phyloP scores from a whole-genome alignment of 441 rosid species.

The Arabidopsis lyrata region DNA sequence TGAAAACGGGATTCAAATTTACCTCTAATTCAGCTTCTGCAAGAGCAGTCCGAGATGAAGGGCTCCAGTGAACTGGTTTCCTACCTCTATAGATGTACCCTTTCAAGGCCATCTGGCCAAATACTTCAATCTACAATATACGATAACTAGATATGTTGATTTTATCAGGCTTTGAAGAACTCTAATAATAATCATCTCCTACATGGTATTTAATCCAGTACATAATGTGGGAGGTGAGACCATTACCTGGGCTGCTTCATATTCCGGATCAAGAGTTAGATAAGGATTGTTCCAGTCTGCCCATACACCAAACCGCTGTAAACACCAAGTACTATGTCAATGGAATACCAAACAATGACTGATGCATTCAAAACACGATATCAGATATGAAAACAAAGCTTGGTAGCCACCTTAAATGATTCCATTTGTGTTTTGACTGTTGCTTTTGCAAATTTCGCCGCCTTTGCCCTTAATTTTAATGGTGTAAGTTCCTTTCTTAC shows the following conservation, averaged over 20 bases:
- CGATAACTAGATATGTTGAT: constrained; percentile 29
- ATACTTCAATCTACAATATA: constrained; percentile 82
- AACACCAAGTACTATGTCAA: constrained; percentile 33
- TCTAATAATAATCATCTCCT: constrained; percentile 23
- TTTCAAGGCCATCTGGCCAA: constrained; percentile 88
- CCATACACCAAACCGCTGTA: constrained; percentile 98
- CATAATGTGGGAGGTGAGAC: constrained; percentile 34
- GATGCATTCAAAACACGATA: constrained; percentile 20
- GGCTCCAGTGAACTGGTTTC: constrained; percentile 99
- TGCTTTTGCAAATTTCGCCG: constrained; percentile 92
- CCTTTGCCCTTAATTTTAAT: constrained; percentile 86
- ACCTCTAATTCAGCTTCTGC: constrained; percentile 99
- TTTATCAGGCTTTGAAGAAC: constrained; percentile 28
- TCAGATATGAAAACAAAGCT: not conserved
- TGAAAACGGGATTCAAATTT: constrained; percentile 28
- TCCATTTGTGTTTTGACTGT: constrained; percentile 97
- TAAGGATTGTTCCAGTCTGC: constrained; percentile 94
- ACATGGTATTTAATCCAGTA: constrained; percentile 24
- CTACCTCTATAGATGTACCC: constrained; percentile 94
- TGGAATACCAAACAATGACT: not conserved
- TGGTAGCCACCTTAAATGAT: constrained; percentile 80
- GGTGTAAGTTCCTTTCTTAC: constrained; percentile 89
- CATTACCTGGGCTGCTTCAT: constrained; percentile 97
- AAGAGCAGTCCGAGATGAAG: constrained; percentile 97
- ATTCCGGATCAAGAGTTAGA: constrained; percentile 92